These are phyloP conservation scores for Crithidia bombi DNA, from an alignment of 208 protist genomes.

Conservation along the genomic window DNA sequence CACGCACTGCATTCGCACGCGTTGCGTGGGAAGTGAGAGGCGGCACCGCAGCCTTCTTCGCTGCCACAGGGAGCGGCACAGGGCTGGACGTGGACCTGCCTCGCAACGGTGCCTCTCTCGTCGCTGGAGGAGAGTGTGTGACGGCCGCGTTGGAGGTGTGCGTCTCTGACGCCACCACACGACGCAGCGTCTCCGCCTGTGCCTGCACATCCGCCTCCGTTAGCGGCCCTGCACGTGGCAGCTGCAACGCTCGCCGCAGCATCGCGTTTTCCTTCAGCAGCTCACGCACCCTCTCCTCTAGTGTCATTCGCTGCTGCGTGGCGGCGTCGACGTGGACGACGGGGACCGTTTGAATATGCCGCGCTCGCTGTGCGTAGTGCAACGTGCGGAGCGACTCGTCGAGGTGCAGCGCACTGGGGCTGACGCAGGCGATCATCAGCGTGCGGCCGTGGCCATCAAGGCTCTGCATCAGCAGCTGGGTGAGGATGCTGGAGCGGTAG, in stretches of 20 bases:
- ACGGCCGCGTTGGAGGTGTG: background rate
- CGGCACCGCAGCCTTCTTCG: background rate
- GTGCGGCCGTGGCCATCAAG: constrained; percentile 76
- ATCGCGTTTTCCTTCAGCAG: constrained; percentile 60
- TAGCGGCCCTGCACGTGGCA: constrained; percentile 13
- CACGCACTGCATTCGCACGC: too few relatives aligned
- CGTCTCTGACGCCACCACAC: background rate
- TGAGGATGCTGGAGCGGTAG: constrained; percentile 88
- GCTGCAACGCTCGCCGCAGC: constrained; percentile 41
- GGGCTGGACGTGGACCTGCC: background rate
- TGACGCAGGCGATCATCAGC: constrained; percentile 84
- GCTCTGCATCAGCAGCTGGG: constrained; percentile 89
- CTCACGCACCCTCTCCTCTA: constrained; percentile 42
- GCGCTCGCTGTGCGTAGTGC: constrained; percentile 77
- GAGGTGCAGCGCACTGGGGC: constrained; percentile 65
- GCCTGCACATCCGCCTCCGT: constrained; percentile 18
- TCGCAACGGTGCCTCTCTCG: background rate
- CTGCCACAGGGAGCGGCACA: background rate
- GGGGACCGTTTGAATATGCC: constrained; percentile 57
- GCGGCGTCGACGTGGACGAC: constrained; percentile 68
- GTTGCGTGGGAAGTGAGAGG: too few relatives aligned
- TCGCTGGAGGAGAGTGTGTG: background rate
- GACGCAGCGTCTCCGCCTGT: constrained; percentile 21
- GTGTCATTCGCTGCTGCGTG: constrained; percentile 55
- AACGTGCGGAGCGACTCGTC: constrained; percentile 86